Percentiles rank a stretch among this genome's conserved stretches.
These are phyloP conservation scores for Actinomucor elegans DNA, from an alignment of 371 early-diverging fungal species.

Conservation along the genomic window DNA sequence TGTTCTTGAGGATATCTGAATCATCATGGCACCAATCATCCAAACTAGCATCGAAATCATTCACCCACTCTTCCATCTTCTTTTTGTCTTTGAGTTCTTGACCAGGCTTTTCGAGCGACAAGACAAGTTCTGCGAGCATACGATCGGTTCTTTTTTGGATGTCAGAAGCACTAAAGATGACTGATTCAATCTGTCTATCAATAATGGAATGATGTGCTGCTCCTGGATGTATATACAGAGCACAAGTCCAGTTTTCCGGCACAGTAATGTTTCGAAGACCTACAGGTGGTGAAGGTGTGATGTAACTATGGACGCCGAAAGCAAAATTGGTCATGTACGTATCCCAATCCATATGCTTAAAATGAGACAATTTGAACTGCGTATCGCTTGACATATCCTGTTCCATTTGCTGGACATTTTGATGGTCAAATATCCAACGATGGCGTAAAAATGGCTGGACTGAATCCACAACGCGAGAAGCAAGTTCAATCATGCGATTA, in stretches of 20 bases:
- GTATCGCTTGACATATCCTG: conserved; percentile 21
- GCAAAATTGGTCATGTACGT: conserved; percentile 44
- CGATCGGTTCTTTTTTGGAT: conserved; percentile 47
- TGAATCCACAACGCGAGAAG: conserved; percentile 35
- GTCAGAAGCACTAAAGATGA: conserved; percentile 44
- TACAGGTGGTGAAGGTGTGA: conserved; percentile 30
- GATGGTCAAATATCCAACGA: conserved; percentile 39
- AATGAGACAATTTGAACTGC: conserved; percentile 19
- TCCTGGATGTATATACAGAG: conserved; percentile 32
- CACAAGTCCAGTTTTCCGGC: conserved; percentile 43
- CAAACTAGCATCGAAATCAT: conserved; percentile 50
- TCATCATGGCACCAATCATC: conserved; percentile 60
- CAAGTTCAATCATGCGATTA: conserved; percentile 34
- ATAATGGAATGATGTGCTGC: conserved; percentile 32
- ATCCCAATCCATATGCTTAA: conserved; percentile 33
- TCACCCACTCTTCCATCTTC: conserved; percentile 48
- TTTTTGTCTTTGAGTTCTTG: conserved; percentile 33
- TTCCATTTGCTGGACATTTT: conserved; percentile 28
- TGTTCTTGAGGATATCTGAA: conserved; percentile 37
- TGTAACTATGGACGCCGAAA: conserved; percentile 41
- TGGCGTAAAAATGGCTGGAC: conserved; percentile 41
- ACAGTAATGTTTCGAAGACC: conserved; percentile 39
- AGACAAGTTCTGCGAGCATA: conserved; percentile 36
- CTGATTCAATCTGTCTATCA: conserved; percentile 45
- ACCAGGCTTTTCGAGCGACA: conserved; percentile 39